Evolutionary conservation across 2,329 filamentous ascomycete genomes (phyloP).

Genomic region (Phialophora expanda): DNA sequence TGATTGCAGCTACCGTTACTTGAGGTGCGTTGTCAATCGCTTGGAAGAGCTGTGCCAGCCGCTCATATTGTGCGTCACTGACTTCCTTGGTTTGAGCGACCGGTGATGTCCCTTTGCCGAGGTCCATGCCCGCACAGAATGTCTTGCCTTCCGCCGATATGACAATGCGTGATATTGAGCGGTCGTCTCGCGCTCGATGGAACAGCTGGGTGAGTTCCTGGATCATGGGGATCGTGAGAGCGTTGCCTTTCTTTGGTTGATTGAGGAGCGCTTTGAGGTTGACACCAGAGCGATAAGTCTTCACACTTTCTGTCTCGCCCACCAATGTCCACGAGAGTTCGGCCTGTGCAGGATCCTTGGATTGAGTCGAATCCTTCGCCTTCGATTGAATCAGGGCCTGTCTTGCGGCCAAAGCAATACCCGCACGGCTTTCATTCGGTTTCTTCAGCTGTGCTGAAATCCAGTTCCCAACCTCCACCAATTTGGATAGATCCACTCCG

Average conservation of each 20-base stretch:
- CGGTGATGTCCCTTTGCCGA: conserved; percentile 38
- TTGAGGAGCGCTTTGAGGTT: conserved; percentile 41
- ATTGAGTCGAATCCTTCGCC: neutral
- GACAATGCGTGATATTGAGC: conserved; percentile 42
- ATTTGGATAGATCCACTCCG: conserved; percentile 52
- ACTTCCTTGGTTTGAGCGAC: conserved; percentile 35
- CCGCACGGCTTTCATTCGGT: conserved; percentile 69
- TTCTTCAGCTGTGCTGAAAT: conserved; percentile 69
- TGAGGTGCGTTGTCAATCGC: conserved; percentile 50
- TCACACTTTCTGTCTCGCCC: conserved; percentile 39
- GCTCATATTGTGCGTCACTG: conserved; percentile 35
- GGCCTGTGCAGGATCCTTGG: neutral
- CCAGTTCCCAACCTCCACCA: conserved; percentile 74
- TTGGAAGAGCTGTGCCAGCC: conserved; percentile 43
- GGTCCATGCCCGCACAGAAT: conserved; percentile 38
- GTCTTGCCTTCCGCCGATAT: conserved; percentile 32
- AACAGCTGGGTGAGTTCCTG: conserved; percentile 43
- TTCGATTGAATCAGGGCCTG: conserved; percentile 4
- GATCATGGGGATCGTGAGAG: conserved; percentile 48
- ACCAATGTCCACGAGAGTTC: conserved; percentile 36
- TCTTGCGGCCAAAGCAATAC: conserved; percentile 56
- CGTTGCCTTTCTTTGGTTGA: conserved; percentile 49
- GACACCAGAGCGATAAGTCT: conserved; percentile 42
- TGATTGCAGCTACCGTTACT: conserved; percentile 50
- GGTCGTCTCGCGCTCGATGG: conserved; percentile 37